phyloP scores from a whole-genome alignment of 176 grass and related monocot genomes.

The Oryza meridionalis region DNA sequence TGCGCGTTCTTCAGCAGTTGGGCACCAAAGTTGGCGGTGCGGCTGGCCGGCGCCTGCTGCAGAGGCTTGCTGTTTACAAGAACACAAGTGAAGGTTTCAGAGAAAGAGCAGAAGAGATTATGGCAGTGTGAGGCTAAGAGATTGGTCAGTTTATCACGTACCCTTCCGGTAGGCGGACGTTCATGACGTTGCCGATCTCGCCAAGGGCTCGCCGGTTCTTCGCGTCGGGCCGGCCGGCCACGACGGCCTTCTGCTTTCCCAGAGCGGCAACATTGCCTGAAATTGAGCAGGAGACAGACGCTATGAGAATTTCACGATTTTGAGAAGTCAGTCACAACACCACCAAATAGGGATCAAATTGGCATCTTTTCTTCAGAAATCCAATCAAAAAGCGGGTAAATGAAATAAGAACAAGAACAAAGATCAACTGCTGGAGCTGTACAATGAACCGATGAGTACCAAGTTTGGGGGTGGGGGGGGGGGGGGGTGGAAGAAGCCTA shows the following conservation, averaged over 20 bases:
- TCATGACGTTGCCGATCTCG: constrained; percentile 74
- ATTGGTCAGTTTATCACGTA: constrained; percentile 3
- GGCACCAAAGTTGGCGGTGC: constrained; percentile 58
- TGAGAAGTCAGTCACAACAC: neutral
- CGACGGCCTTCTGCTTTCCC: constrained; percentile 59
- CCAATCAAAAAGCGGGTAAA: neutral
- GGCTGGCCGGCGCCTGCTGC: constrained; percentile 38
- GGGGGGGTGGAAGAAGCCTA: neutral
- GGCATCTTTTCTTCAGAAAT: constrained; percentile 1
- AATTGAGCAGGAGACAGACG: neutral
- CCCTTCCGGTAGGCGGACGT: constrained; percentile 47
- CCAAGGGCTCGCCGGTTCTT: constrained; percentile 59
- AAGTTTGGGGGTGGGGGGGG: neutral
- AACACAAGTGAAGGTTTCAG: constrained; percentile 6
- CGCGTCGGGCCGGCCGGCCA: constrained; percentile 44
- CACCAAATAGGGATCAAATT: constrained; percentile 12
- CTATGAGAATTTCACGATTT: neutral
- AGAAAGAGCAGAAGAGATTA: neutral
- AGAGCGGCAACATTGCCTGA: constrained; percentile 47
- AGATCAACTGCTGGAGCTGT: neutral
- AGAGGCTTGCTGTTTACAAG: constrained; percentile 47
- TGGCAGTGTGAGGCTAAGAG: neutral
- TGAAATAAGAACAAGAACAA: neutral
- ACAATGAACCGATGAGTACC: neutral
- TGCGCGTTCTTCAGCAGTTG: constrained; percentile 71